Percentiles rank a stretch among this genome's conserved stretches.
These are phyloP conservation scores for Fusarium odoratissimum DNA, from an alignment of 2,329 filamentous ascomycete genomes.

Conservation along the genomic window DNA sequence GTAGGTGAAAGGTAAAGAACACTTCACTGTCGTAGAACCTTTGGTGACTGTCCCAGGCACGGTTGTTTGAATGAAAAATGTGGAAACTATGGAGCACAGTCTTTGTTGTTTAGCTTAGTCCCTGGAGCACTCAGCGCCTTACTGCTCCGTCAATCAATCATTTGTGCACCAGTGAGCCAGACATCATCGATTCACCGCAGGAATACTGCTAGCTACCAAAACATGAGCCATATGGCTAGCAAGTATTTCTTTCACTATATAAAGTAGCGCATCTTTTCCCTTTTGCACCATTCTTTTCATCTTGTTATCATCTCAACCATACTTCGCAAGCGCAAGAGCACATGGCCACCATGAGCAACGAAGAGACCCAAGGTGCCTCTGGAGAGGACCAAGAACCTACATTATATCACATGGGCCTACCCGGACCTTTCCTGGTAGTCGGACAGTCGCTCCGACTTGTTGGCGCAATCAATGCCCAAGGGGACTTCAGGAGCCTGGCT, in stretches of 20 bases:
- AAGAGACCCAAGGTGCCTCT: fast-evolving
- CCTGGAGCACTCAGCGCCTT: not conserved
- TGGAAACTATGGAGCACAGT: not conserved
- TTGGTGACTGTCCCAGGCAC: fast-evolving
- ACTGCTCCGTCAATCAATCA: not conserved
- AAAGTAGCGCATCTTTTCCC: fast-evolving
- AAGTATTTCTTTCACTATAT: too few relatives aligned
- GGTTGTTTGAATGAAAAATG: not conserved
- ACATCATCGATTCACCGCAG: fast-evolving
- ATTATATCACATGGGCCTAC: not conserved
- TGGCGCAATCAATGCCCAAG: not conserved
- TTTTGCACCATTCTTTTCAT: not conserved
- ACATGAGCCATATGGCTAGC: not conserved
- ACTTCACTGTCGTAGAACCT: not conserved
- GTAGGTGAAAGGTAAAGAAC: fast-evolving
- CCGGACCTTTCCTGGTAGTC: not conserved
- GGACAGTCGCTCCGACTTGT: not conserved
- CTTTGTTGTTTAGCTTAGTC: not conserved
- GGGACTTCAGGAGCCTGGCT: not conserved
- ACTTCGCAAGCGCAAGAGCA: fast-evolving
- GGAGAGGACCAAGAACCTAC: not conserved
- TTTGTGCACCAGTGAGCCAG: not conserved
- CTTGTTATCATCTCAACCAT: not conserved
- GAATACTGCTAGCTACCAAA: too few relatives aligned
- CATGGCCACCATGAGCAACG: not conserved